Evolutionary conservation across 495 filamentous ascomycete genomes (phyloP).

Genomic region (Podospora conica): DNA sequence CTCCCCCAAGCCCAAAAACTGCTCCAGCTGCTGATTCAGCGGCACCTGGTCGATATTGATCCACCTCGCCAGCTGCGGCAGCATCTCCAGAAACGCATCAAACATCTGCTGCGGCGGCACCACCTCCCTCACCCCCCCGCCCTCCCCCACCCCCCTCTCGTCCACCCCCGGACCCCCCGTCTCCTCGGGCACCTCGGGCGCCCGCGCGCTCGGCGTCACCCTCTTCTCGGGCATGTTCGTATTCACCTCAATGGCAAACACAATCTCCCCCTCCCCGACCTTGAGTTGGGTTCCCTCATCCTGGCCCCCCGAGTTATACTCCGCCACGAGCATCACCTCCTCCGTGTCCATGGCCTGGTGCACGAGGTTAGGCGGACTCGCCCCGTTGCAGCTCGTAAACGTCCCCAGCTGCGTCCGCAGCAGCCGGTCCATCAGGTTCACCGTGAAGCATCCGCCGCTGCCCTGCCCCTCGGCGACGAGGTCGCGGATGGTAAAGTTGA

Average conservation of each 20-base stretch:
- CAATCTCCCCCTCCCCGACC: not conserved
- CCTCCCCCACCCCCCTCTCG: not conserved
- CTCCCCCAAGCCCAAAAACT: not conserved
- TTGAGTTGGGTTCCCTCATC: not conserved
- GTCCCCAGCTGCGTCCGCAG: not conserved
- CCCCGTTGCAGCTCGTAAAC: constrained; percentile 10
- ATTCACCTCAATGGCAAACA: not conserved
- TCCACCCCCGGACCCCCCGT: not conserved
- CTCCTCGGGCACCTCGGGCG: not conserved
- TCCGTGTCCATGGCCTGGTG: not conserved
- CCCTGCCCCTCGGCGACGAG: not conserved
- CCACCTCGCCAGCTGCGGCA: not conserved
- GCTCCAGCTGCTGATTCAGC: not conserved
- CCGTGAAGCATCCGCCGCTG: constrained; percentile 3
- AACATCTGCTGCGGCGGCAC: not conserved
- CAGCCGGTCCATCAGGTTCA: constrained; percentile 3
- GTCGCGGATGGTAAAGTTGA: constrained; percentile 17
- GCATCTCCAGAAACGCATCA: not conserved
- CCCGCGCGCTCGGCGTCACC: not conserved
- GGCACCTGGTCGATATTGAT: not conserved
- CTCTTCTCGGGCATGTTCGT: not conserved
- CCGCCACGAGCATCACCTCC: not conserved
- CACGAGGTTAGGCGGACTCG: not conserved
- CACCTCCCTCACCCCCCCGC: not conserved
- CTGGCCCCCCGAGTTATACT: not conserved